A percentile compares a stretch with the other conserved stretches of the same genome.
These are phyloP conservation scores for Carex pumila DNA, from an alignment of 176 grass and related monocot genomes.

Conservation along the genomic window DNA sequence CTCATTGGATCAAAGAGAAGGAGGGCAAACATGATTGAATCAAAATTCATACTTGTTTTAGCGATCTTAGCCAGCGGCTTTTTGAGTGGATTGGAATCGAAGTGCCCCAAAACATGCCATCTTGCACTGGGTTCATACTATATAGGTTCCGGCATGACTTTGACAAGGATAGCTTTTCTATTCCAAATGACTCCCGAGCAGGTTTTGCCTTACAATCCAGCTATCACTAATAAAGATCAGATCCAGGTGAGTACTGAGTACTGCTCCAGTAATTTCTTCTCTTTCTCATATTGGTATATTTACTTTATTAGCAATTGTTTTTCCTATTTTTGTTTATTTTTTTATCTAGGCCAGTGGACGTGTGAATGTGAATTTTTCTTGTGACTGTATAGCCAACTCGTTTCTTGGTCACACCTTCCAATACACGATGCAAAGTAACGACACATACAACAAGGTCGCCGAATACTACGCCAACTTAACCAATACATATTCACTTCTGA, in stretches of 20 bases:
- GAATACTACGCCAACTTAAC: conserved; percentile 44
- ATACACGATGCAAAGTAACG: rapidly evolving
- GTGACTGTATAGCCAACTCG: too few species aligned
- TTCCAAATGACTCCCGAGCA: neutral
- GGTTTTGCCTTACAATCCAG: conserved; percentile 31
- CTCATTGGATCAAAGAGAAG: neutral
- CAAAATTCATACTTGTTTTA: neutral
- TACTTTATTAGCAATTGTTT: too few species aligned
- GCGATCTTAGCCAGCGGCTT: neutral
- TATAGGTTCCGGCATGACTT: conserved; percentile 18
- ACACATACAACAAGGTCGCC: conserved; percentile 34
- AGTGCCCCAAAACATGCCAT: conserved; percentile 23
- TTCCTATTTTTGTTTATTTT: too few species aligned
- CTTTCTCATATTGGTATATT: neutral
- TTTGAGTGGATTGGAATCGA: conserved; percentile 10
- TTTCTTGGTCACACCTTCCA: too few species aligned
- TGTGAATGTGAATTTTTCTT: too few species aligned
- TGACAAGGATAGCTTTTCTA: conserved; percentile 25
- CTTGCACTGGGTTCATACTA: conserved; percentile 53
- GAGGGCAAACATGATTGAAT: neutral
- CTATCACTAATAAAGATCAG: neutral
- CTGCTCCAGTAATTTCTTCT: neutral
- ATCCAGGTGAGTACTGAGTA: neutral
- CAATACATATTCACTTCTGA: conserved; percentile 27
- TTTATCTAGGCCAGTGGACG: too few species aligned